Conservation (phyloP, 495 filamentous ascomycete genomes). For the Xylaria intraflava region DNA sequence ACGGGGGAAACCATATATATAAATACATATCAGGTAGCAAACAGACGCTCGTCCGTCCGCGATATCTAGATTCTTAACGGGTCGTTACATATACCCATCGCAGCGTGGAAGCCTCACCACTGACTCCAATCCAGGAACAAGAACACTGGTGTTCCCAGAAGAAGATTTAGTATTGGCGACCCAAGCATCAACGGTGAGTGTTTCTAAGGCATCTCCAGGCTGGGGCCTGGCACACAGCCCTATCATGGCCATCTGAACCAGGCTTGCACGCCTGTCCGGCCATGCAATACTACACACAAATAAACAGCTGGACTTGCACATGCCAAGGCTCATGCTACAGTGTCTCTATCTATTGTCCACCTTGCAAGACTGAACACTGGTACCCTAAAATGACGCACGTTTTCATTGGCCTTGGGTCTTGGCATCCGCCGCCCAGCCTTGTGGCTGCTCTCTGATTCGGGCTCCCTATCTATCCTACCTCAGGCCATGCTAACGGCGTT, state of each 20-base stretch:
- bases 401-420: slow-evolving; percentile 29
- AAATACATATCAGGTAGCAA: too few species aligned
- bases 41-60: too few species aligned
- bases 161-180: slow-evolving; percentile 48
- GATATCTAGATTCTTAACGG: too few species aligned
- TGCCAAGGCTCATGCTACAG: slow-evolving; percentile 15
- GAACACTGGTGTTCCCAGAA: slow-evolving; percentile 46
- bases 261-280: not conserved
- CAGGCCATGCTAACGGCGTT: slow-evolving; percentile 19
- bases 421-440: slow-evolving; percentile 12
- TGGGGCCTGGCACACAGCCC: too few species aligned
- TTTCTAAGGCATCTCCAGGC: not conserved
- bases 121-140: slow-evolving; percentile 34
- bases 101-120: not conserved
- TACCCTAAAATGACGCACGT: slow-evolving; percentile 13
- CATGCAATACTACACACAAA: not conserved
- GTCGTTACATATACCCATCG: not conserved
- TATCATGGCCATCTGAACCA: not conserved
- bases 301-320: slow-evolving; percentile 6
- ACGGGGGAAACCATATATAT: too few species aligned
- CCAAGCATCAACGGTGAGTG: slow-evolving; percentile 43
- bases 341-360: slow-evolving; percentile 1
- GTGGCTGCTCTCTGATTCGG: slow-evolving; percentile 2
- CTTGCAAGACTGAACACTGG: not conserved
- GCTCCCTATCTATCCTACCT: too few species aligned